phyloP scores from a whole-genome alignment of 352 stramenopile genomes.

The Pseudoperonospora humuli region DNA sequence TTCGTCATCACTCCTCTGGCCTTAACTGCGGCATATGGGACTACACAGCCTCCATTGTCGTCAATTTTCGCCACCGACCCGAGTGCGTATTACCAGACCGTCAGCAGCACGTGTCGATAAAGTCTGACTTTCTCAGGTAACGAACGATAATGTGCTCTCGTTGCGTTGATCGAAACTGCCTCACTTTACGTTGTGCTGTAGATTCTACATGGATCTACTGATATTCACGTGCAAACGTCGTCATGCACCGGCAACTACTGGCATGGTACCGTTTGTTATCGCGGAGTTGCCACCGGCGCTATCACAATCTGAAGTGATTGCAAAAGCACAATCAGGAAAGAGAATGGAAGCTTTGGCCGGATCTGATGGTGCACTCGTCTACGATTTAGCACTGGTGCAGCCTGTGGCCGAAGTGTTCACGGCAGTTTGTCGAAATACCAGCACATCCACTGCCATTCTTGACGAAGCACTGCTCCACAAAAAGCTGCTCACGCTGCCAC shows the following conservation, averaged over 20 bases:
- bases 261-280: constrained; percentile 94
- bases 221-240: constrained; percentile 91
- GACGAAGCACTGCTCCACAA: constrained; percentile 35
- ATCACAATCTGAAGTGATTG: constrained; percentile 60
- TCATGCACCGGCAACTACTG: constrained; percentile 90
- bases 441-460: neutral
- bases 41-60: constrained; percentile 95
- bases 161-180: neutral
- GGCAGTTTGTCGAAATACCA: neutral
- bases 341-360: constrained; percentile 76
- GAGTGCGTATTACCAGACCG: constrained; percentile 90
- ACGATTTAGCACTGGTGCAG: constrained; percentile 85
- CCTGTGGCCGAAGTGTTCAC: constrained; percentile 34
- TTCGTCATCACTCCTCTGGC: constrained; percentile 90
- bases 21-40: constrained; percentile 97
- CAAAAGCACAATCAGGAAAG: constrained; percentile 80
- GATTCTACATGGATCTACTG: constrained; percentile 89
- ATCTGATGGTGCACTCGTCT: constrained; percentile 93
- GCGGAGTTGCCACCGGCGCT: constrained; percentile 73
- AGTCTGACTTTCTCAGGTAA: constrained; percentile 51
- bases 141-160: constrained; percentile 1
- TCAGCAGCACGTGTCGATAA: constrained; percentile 67
- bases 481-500: constrained; percentile 46
- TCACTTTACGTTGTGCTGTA: constrained; percentile 1
- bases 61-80: constrained; percentile 81